Base-by-base conservation (phyloP, 2,329 filamentous ascomycete genomes). In the Pseudomassariella vexata region DNA sequence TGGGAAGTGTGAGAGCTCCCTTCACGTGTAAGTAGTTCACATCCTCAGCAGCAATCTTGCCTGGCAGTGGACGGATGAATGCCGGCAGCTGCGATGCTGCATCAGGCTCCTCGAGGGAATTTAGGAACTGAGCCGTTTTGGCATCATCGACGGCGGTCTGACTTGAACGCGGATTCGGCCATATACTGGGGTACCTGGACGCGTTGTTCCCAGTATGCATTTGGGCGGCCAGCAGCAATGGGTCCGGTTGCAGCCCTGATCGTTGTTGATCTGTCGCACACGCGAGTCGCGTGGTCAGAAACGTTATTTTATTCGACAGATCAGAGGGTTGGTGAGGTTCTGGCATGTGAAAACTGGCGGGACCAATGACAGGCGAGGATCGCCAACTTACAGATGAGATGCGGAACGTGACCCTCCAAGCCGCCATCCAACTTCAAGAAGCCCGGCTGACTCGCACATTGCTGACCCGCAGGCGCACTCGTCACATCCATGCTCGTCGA, bases 1-100 rank as follows among this genome's bases (percentile, higher is more conserved):
- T 68, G 3, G 90, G 90, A 24, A 95, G 73, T 2, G 79, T 79
- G 44, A 95, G 65, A 2, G 88, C 88, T 5, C 88, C 88, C 65
- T 95, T 95, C 52, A 79, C 75, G 40, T 81, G 74, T 35, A 95
- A 70, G 56, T 92, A 95, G 35, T 79, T 73, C 39, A 94, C 75
- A 62, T 95, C 89, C 46, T 94, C 87, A 10, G 75, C 68, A 5
- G 82, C 78, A 45, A 95, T 82, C 50, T 82, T 82, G 25, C 74
- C 60, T 1, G 88, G 87, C 6, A 95, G 67, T 16, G 86, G 81
- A 48, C 85, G 85, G 50, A 95, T 79, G 52, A 87, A 95, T 19
- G 62, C 60, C 22, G 78, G 77, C 15, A 80, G 60, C 35, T 79
- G 66, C 20, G 67, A 59, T 27, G 64, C 57, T 20, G 51, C 55